Percentiles rank a stretch among this genome's conserved stretches.
Conservation (phyloP, 768 basidiomycete species). For the Termitomyces sp. region DNA sequence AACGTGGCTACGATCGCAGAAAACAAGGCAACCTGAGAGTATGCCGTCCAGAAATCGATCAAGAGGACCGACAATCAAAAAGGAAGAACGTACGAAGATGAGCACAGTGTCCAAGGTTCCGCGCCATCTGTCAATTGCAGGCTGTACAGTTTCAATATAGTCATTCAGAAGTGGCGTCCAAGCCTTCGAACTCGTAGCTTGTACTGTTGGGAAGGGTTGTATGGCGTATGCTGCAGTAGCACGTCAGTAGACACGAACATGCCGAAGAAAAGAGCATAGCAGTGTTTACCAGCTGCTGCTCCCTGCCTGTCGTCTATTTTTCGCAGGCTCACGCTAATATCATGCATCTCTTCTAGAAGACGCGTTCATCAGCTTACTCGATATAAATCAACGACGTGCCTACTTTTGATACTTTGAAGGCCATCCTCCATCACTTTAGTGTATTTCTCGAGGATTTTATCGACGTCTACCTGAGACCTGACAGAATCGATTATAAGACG, state of each 20-base stretch:
- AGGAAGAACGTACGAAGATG: conserved; percentile 5
- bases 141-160: conserved; percentile 7
- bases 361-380: no score
- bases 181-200: conserved; percentile 7
- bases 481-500: neutral
- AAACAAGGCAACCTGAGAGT: conserved; percentile 14
- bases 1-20: conserved; percentile 15
- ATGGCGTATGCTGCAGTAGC: neutral
- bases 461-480: neutral
- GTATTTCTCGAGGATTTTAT: neutral
- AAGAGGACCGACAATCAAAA: neutral
- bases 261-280: neutral
- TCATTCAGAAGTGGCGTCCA: conserved; percentile 11
- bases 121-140: conserved; percentile 10
- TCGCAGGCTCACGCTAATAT: neutral
- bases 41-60: neutral
- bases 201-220: conserved; percentile 4
- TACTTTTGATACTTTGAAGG: neutral
- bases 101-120: conserved; percentile 12
- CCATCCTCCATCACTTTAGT: neutral
- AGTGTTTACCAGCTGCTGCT: neutral
- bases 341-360: neutral
- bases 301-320: neutral
- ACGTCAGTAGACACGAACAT: neutral
- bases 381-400: neutral